Base-by-base conservation (phyloP, 1,284 basidiomycete species). In the Microbotryomycetes sp. region DNA sequence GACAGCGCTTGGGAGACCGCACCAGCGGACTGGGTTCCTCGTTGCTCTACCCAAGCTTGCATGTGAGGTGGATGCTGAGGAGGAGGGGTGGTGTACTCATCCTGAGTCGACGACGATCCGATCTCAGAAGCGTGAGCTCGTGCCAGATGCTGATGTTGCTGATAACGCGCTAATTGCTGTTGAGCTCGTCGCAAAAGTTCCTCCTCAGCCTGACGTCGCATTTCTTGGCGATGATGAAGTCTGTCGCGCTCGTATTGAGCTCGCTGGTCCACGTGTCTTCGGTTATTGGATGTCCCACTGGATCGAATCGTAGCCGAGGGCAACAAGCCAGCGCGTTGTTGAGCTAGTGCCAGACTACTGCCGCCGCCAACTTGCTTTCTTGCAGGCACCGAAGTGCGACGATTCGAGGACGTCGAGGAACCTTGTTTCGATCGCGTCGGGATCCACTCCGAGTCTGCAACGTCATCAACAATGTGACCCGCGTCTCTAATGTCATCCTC, bases 31-130 rank as follows among this genome's bases (percentile, higher is more conserved):
- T 52, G 50, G 22, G 12, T 52, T 23, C 30, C 26, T 30, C 30
- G 50, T 29, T 52, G 50, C 50, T 15, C 26, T 19, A 30, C 50
- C 25, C 30, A 30, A 52, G 25, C 50, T 25, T 30, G 50, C 50
- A 52, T 52, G 23, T 52, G 50, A 12, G 25, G 50, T 14, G 50
- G 50, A 30, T 52, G 50, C 30, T 52, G 50, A 52, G 50, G 50
- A 7, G 50, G 50, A 9, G 50, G 50, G 12, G 50, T 52, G 2
- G 50, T 30, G 30, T 30, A 52, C 7, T n/a, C 50, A 9, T 7
- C 50, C 4, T 30, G n/a, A 19, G 9, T 19, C 36, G 36, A 42
- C 36, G 19, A 19, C 36, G n/a, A n/a, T n/a, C n/a, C n/a, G n/a
- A n/a, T n/a, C n/a, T n/a, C n/a, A n/a, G n/a, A n/a, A n/a, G n/a